Conservation (phyloP, 2,329 filamentous ascomycete genomes). For the Chaetomium sp. region DNA sequence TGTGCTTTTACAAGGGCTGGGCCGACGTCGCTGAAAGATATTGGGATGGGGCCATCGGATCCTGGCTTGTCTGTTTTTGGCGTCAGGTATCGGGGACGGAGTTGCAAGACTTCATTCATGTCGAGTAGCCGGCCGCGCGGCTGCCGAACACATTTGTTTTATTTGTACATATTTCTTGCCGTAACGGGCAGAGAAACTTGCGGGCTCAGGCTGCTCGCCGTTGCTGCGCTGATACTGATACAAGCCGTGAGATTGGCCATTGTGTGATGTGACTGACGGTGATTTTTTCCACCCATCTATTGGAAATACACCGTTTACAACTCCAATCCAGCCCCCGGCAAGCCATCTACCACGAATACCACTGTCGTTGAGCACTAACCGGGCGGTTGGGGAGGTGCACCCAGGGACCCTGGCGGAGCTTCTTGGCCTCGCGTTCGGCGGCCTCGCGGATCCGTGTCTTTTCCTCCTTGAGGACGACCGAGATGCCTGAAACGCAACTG, state of each 20-base stretch:
- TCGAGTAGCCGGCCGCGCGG: not conserved
- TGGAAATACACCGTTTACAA: constrained; percentile 4
- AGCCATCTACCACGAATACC: constrained; percentile 80
- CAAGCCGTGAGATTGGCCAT: constrained; percentile 2
- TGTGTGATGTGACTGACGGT: not conserved
- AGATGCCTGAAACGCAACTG: constrained; percentile 60
- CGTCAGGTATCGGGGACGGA: constrained; percentile 15
- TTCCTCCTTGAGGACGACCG: constrained; percentile 88
- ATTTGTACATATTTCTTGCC: constrained; percentile 29
- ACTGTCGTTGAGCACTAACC: constrained; percentile 81
- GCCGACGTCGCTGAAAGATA: not conserved
- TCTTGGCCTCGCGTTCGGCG: constrained; percentile 75
- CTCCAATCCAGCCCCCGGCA: not conserved
- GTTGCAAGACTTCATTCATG: constrained; percentile 2
- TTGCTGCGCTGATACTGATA: constrained; percentile 22
- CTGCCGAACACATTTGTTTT: constrained; percentile 14
- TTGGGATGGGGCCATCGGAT: not conserved
- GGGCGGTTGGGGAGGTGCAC: constrained; percentile 83
- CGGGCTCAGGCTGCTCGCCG: not conserved
- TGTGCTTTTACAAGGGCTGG: not conserved
- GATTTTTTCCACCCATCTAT: not conserved
- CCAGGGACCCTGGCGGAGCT: constrained; percentile 77
- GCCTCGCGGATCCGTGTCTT: constrained; percentile 81
- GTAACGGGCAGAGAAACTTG: constrained; percentile 1
- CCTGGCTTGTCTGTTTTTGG: constrained; percentile 11